Evolutionary conservation across 768 basidiomycete species (phyloP).

Genomic region (Flagelloscypha sp.): DNA sequence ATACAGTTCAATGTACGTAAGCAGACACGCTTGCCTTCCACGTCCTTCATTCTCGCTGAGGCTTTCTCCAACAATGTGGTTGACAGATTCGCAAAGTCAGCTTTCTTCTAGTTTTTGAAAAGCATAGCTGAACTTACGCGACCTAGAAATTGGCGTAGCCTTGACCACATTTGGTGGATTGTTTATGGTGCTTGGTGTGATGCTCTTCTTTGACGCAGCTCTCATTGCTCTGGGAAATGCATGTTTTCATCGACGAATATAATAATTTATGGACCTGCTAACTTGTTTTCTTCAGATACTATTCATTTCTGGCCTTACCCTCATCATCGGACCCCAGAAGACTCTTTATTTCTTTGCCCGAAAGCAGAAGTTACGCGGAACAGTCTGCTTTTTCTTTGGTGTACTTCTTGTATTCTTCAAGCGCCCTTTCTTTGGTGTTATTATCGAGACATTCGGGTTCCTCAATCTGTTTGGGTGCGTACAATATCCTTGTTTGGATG

Average conservation of each 20-base stretch:
- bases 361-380: constrained; percentile 89
- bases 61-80: too few species aligned
- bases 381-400: constrained; percentile 80
- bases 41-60: too few species aligned
- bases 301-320: constrained; percentile 87
- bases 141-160: constrained; percentile 97
- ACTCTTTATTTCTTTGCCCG: constrained; percentile 98
- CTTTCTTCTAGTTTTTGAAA: too few species aligned
- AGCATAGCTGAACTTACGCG: too few species aligned
- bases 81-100: too few species aligned
- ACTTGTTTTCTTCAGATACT: constrained; percentile 58
- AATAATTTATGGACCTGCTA: background rate
- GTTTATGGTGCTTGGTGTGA: constrained; percentile 94
- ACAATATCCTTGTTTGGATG: constrained; percentile 12
- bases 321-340: constrained; percentile 96
- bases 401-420: constrained; percentile 91
- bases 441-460: constrained; percentile 95
- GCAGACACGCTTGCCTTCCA: too few species aligned
- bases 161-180: constrained; percentile 91
- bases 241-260: constrained; percentile 6
- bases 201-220: constrained; percentile 95
- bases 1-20: too few species aligned
- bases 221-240: constrained; percentile 97
- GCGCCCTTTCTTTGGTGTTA: constrained; percentile 89
- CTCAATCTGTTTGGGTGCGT: constrained; percentile 92